Evolutionary conservation across 768 basidiomycete species (phyloP).

Genomic region (Dentipellis sp.): DNA sequence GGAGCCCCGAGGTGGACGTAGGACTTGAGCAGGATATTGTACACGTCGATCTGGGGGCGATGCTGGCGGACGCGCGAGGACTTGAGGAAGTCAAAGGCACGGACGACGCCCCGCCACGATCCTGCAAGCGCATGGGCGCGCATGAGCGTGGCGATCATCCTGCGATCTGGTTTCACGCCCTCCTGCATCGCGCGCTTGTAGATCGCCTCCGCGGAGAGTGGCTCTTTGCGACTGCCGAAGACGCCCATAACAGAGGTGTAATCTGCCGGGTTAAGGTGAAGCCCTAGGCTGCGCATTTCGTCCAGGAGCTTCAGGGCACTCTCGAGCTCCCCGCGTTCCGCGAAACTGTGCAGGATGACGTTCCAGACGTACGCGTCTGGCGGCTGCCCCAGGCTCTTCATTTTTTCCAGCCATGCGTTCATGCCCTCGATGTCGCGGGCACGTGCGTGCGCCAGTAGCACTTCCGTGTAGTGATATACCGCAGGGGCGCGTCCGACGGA

Average conservation of each 20-base stretch:
- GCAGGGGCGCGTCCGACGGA: slow-evolving; percentile 28
- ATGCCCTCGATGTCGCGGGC: slow-evolving; percentile 38
- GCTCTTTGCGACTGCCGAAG: slow-evolving; percentile 54
- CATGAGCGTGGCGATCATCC: slow-evolving; percentile 66
- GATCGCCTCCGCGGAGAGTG: slow-evolving; percentile 53
- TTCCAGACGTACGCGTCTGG: slow-evolving; percentile 53
- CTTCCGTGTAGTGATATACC: slow-evolving; percentile 42
- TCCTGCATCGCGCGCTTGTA: slow-evolving; percentile 56
- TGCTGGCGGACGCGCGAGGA: slow-evolving; percentile 25
- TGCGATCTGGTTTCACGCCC: slow-evolving; percentile 51
- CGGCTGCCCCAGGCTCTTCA: slow-evolving; percentile 36
- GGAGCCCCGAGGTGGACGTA: slow-evolving; percentile 78
- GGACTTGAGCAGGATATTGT: slow-evolving; percentile 77
- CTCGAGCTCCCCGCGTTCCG: slow-evolving; percentile 43
- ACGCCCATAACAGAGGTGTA: slow-evolving; percentile 65
- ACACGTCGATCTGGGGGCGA: slow-evolving; percentile 47
- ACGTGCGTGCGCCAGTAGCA: slow-evolving; percentile 46
- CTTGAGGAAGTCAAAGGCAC: slow-evolving; percentile 55
- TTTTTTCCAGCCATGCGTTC: slow-evolving; percentile 42
- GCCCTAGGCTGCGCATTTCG: slow-evolving; percentile 47
- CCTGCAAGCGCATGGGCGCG: slow-evolving; percentile 76
- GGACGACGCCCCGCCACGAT: slow-evolving; percentile 68
- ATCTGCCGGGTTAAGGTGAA: slow-evolving; percentile 38
- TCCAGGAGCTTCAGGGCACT: slow-evolving; percentile 40
- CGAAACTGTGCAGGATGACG: slow-evolving; percentile 50